A percentile compares a stretch with the other conserved stretches of the same genome.
Evolutionary conservation across 805 yeast genomes (phyloP).

Genomic region (Saccharomycopsis amapae): DNA sequence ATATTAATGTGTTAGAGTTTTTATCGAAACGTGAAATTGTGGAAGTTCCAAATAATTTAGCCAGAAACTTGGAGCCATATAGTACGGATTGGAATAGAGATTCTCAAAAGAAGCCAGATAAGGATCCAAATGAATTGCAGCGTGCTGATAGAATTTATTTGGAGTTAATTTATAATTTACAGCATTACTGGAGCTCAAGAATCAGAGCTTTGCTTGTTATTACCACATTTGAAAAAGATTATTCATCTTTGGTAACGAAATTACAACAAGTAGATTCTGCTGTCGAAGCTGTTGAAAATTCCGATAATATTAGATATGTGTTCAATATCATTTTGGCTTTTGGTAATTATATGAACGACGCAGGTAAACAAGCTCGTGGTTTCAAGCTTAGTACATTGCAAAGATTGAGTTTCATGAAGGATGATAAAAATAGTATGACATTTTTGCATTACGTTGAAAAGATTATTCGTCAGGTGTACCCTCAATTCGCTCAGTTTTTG

Average conservation of each 20-base stretch:
- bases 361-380: slow-evolving; percentile 87
- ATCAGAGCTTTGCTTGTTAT: slow-evolving; percentile 72
- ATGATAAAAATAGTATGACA: slow-evolving; percentile 78
- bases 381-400: slow-evolving; percentile 87
- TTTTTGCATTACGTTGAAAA: slow-evolving; percentile 90
- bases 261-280: slow-evolving; percentile 69
- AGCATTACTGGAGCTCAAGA: slow-evolving; percentile 88
- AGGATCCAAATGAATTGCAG: slow-evolving; percentile 69
- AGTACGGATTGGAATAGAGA: slow-evolving; percentile 58
- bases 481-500: slow-evolving; percentile 68
- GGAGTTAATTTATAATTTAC: slow-evolving; percentile 75
- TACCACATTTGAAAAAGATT: slow-evolving; percentile 71
- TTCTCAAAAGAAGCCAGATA: slow-evolving; percentile 45
- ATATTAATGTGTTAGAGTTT: slow-evolving; percentile 75
- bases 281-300: slow-evolving; percentile 53
- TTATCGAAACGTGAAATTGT: slow-evolving; percentile 66
- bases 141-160: slow-evolving; percentile 82
- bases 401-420: slow-evolving; percentile 83
- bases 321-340: slow-evolving; percentile 82
- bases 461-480: slow-evolving; percentile 75
- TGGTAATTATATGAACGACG: slow-evolving; percentile 95
- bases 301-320: slow-evolving; percentile 62
- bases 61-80: slow-evolving; percentile 74
- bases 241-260: slow-evolving; percentile 60
- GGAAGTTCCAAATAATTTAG: slow-evolving; percentile 65